phyloP scores from a whole-genome alignment of 768 basidiomycete genomes.

The Suillus subaureus region DNA sequence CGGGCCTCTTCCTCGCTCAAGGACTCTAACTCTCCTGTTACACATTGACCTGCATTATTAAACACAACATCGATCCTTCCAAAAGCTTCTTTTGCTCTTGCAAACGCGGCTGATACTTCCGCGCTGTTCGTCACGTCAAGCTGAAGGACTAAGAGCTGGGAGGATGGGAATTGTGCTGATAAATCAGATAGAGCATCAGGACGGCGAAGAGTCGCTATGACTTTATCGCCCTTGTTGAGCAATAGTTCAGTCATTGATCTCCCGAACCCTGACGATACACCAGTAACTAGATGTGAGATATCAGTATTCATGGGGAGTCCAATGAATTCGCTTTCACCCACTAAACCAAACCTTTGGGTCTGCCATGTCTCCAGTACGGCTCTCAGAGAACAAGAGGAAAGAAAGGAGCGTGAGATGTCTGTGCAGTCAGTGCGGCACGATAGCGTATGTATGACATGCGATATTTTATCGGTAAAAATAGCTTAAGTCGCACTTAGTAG shows the following conservation, averaged over 20 bases:
- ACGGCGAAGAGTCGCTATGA: constrained; percentile 45
- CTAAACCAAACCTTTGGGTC: not conserved
- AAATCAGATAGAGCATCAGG: constrained; percentile 36
- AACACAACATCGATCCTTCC: constrained; percentile 40
- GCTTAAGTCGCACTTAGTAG: not conserved
- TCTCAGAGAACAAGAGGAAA: not conserved
- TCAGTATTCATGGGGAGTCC: not conserved
- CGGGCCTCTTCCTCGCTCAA: constrained; percentile 33
- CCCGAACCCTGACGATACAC: constrained; percentile 43
- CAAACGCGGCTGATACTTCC: constrained; percentile 32
- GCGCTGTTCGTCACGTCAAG: constrained; percentile 33
- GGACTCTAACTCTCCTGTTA: constrained; percentile 39
- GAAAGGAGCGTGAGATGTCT: not conserved
- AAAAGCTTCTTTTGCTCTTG: constrained; percentile 26
- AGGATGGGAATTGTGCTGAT: constrained; percentile 19
- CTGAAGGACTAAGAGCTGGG: constrained; percentile 32
- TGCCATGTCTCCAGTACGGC: not conserved
- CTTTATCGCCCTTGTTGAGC: constrained; percentile 39
- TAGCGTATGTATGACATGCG: not conserved
- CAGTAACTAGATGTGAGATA: constrained; percentile 25
- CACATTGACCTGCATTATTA: constrained; percentile 36
- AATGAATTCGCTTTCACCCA: not conserved
- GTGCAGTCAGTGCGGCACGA: not conserved
- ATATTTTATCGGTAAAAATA: not conserved
- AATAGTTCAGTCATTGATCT: constrained; percentile 33